Evolutionary conservation across 2,329 filamentous ascomycete genomes (phyloP).

Genomic region (Trichoderma koningiopsis): DNA sequence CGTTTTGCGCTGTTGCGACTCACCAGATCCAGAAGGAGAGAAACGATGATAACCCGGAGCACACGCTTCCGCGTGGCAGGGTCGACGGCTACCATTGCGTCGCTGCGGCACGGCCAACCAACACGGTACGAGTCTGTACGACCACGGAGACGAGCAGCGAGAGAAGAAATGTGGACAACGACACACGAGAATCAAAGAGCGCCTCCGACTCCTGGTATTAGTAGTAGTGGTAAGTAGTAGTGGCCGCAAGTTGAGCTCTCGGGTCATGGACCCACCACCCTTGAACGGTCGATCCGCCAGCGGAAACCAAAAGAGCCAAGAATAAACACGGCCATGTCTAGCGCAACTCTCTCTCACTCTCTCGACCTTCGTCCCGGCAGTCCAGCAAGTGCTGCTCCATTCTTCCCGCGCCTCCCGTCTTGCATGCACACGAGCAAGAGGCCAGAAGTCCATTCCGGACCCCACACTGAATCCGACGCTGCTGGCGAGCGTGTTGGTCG

Average conservation of each 20-base stretch:
- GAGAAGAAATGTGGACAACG: not conserved
- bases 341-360: not conserved
- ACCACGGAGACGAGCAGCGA: not conserved
- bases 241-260: not conserved
- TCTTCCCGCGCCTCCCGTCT: conserved; percentile 1
- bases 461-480: conserved; percentile 16
- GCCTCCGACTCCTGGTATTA: not conserved
- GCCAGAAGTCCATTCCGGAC: conserved; percentile 12
- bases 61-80: conserved; percentile 72
- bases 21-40: conserved; percentile 87
- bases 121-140: conserved; percentile 25
- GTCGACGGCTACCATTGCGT: conserved; percentile 48
- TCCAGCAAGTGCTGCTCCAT: conserved; percentile 13
- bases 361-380: conserved; percentile 1
- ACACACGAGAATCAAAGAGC: not conserved
- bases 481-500: conserved; percentile 4
- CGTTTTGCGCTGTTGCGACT: not conserved
- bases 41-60: conserved; percentile 83
- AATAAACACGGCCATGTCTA: conserved; percentile 11
- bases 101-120: not conserved
- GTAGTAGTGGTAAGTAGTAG: not conserved
- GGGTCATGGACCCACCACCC: conserved; percentile 1
- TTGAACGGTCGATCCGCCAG: conserved; percentile 7
- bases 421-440: conserved; percentile 16
- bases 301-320: not conserved